Conservation (phyloP, 208 protist genomes). For the Angomonas deanei region DNA sequence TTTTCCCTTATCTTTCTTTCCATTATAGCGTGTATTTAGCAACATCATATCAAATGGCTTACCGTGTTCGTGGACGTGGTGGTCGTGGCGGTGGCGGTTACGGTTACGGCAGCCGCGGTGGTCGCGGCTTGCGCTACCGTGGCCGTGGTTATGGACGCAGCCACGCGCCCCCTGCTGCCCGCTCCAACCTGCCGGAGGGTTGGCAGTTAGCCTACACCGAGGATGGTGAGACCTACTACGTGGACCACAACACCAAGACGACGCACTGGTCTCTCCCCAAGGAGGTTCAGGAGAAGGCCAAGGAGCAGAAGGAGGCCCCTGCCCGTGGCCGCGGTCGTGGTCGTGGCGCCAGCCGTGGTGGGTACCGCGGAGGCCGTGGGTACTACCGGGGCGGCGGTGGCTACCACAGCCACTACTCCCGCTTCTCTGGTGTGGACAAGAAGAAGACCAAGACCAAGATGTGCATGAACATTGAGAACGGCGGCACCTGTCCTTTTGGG, state of each 20-base stretch:
- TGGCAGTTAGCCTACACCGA: slow-evolving; percentile 77
- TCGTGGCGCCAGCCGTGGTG: slow-evolving; percentile 21
- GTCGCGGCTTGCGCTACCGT: not conserved
- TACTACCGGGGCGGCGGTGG: not conserved
- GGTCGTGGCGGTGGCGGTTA: not conserved
- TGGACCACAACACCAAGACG: slow-evolving; percentile 85
- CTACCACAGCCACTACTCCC: slow-evolving; percentile 35
- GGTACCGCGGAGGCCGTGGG: slow-evolving; percentile 2
- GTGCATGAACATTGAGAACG: slow-evolving; percentile 90
- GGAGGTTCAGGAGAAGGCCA: slow-evolving; percentile 19
- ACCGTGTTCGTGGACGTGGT: not conserved
- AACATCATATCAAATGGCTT: too few relatives aligned
- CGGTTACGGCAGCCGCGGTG: not conserved
- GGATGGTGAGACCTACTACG: slow-evolving; percentile 74
- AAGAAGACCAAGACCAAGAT: slow-evolving; percentile 88
- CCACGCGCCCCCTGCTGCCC: not conserved
- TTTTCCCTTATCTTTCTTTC: slow-evolving; percentile 6
- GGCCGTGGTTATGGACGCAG: not conserved
- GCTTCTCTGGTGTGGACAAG: slow-evolving; percentile 70
- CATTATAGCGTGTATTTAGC: too few relatives aligned
- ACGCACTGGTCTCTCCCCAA: slow-evolving; percentile 76
- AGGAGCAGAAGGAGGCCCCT: not conserved
- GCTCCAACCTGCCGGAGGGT: slow-evolving; percentile 43
- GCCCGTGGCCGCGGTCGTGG: not conserved
- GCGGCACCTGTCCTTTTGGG: slow-evolving; percentile 79